Conservation (phyloP, 2,329 filamentous ascomycete genomes). For the Nakataea oryzae region DNA sequence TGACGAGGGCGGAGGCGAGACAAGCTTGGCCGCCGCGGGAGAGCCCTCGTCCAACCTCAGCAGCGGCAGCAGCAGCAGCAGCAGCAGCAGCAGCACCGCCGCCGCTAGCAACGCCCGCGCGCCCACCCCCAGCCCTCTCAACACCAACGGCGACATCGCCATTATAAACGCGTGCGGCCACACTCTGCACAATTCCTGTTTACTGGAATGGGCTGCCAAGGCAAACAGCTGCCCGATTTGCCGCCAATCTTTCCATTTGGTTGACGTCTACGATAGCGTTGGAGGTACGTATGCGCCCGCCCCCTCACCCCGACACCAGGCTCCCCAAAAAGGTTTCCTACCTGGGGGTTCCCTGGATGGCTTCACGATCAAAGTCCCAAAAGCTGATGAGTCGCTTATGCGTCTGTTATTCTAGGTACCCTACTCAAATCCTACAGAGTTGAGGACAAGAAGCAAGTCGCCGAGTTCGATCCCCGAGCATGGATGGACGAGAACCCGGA, state of each 20-base stretch:
- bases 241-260: constrained; percentile 79
- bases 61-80: constrained; percentile 5
- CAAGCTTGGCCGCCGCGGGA: not conserved
- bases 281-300: constrained; percentile 54
- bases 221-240: constrained; percentile 98
- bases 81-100: constrained; percentile 4
- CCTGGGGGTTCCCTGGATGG: constrained; percentile 3
- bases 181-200: constrained; percentile 82
- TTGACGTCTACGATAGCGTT: constrained; percentile 70
- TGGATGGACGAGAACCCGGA: constrained; percentile 65
- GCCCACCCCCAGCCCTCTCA: constrained; percentile 9
- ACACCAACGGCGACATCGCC: constrained; percentile 37
- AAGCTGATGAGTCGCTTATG: not conserved
- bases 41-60: not conserved
- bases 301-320: not conserved
- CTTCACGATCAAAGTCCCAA: not conserved
- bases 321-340: not conserved
- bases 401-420: constrained; percentile 31
- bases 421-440: constrained; percentile 52
- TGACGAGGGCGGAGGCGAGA: constrained; percentile 11
- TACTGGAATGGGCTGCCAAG: constrained; percentile 90
- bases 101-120: constrained; percentile 6
- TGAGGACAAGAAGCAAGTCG: constrained; percentile 78
- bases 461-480: constrained; percentile 72
- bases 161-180: constrained; percentile 72